A percentile compares a stretch with the other conserved stretches of the same genome.
phyloP scores from a whole-genome alignment of 2,329 filamentous ascomycete species.

The Aureobasidium sp. region DNA sequence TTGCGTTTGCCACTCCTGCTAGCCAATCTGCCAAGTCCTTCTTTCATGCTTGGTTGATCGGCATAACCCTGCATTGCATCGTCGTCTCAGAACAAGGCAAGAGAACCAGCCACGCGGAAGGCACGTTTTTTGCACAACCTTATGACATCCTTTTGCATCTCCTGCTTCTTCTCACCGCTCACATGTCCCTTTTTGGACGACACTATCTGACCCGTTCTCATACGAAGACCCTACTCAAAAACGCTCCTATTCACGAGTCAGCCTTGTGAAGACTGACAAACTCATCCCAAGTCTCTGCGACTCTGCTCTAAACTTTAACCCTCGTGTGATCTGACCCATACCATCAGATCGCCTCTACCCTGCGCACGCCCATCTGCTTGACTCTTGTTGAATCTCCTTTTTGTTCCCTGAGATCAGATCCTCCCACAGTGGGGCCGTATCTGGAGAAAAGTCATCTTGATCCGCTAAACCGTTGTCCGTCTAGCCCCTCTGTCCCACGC shows the following conservation, averaged over 20 bases:
- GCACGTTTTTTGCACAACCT: not conserved
- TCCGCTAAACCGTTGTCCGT: not conserved
- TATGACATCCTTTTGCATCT: not conserved
- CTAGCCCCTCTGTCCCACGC: not conserved
- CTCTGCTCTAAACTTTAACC: too few species aligned
- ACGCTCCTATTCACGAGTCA: not conserved
- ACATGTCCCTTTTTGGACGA: not conserved
- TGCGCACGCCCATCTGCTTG: not conserved
- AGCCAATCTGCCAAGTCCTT: not conserved
- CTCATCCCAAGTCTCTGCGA: not conserved
- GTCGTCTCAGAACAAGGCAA: not conserved
- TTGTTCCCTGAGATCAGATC: not conserved
- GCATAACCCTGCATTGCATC: not conserved
- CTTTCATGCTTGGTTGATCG: not conserved
- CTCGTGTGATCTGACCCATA: too few species aligned
- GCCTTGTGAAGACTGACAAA: too few species aligned
- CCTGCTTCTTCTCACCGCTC: not conserved
- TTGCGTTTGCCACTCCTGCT: not conserved
- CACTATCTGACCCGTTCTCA: not conserved
- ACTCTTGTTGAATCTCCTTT: not conserved
- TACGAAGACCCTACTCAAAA: not conserved
- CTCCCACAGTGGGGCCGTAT: slow-evolving; percentile 4
- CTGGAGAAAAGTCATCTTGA: not conserved
- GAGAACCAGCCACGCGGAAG: not conserved
- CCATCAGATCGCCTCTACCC: not conserved